Evolutionary conservation across 768 basidiomycete genomes (phyloP), one percentile per base, ranked within the genome.

Genomic region (Grammothele lineata): DNA sequence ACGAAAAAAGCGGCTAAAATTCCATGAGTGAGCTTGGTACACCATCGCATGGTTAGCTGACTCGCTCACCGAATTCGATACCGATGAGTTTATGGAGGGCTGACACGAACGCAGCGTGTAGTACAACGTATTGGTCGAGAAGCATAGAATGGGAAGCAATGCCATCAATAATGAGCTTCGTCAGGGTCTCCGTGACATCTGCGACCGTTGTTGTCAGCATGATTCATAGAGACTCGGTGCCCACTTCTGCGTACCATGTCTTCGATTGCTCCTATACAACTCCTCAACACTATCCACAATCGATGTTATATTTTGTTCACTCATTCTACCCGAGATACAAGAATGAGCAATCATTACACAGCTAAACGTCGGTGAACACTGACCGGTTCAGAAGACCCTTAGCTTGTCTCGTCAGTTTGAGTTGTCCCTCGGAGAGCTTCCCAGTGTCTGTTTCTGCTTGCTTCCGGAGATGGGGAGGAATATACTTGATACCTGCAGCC

Each of bases 351-450:
- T 7, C 27, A 30, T 30, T 23, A 6, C 2, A 12, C 30, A 25
- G 32, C 15, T 17, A 37, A 35, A 30, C 27, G 26, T 11, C 33
- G n/a, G 27, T 26, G 40, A 33, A 11, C 19, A 36, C 71, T 37
- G 57, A 89, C 91, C 87, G 77, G 66, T 97, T 96, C 39, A 96
- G 74, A 15, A 92, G 66, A 61, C 92, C 94, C 67, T 96, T 93
- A 23, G 91, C 66, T 56, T 86, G 88, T 38, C 84, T 75, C 3
- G 71, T 78, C 27, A 96, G 71, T 64, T 86, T 88, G 11, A 71
- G 51, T 40, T 65, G 59, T 23, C 66, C 71, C 50, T 75, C 72
- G 2, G 67, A 60, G 12, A 26, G 58, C 45, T 57, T 60, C 35
- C 51, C 58, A 21, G 69, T 58, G 14, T 65, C n/a, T n/a, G n/a